Evolutionary conservation across 2,329 filamentous ascomycete genomes (phyloP), one percentile per base, ranked within the genome.

Genomic region (Ophiostoma sp.): DNA sequence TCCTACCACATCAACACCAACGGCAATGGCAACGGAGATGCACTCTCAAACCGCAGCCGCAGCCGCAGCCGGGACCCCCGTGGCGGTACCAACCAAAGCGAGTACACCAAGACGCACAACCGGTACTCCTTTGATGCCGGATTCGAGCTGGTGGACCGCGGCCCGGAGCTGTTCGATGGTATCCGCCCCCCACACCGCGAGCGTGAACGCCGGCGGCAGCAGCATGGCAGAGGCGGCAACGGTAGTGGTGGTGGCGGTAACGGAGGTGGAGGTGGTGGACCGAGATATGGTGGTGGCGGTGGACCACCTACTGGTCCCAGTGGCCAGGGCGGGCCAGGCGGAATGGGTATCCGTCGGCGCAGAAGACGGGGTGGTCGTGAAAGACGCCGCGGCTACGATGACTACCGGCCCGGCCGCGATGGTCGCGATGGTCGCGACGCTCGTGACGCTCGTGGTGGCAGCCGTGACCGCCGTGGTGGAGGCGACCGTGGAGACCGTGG

Each of bases 91-190:
- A 44, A 44, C 35, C 23, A 64, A 20, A 68, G 71, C 68, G 67
- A 72, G 27, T 74, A 73, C 65, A 81, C 73, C 85, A 85, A 77
- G 81, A 72, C 87, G 68, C 86, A 86, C 79, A 88, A 91, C 76
- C 84, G 90, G 41, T 93, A 92, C 77, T 90, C 89, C 0, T 93
- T 93, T 74, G 90, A 93, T 77, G 81, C 88, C 70, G 84, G 83
- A 0, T 86, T 89, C 72, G 76, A 79, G 6, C 87, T 93, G 69
- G 89, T 93, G 64, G 90, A 93, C 77, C 84, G 89, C 69, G 91
- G 90, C 17, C 87, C 87, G 20, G 91, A 93, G 77, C 87, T 89
- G 52, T 89, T 89, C 76, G 80, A 87, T 67, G 87, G 87, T 20
- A 88, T 90, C 72, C 81, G 87, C 33, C 87, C 86, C 33, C 87